A percentile compares a stretch with the other conserved stretches of the same genome.
These are phyloP conservation scores for Rostrohypoxylon terebratum DNA, from an alignment of 495 filamentous ascomycete genomes.

Conservation along the genomic window DNA sequence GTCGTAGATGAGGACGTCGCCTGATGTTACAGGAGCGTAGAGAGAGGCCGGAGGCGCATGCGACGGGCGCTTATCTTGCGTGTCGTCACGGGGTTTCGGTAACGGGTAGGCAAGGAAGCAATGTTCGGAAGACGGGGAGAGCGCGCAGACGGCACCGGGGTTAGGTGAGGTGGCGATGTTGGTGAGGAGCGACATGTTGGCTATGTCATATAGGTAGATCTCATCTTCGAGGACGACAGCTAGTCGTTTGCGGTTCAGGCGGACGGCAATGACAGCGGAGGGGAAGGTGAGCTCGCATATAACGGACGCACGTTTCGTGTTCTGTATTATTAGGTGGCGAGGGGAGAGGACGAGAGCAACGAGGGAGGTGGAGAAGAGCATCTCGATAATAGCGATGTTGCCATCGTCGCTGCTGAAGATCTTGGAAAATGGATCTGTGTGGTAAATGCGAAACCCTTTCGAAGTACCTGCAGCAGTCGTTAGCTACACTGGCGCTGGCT, in stretches of 20 bases:
- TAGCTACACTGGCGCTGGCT: too few relatives aligned
- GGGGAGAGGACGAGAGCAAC: conserved; percentile 93
- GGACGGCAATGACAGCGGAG: conserved; percentile 89
- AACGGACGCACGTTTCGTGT: conserved; percentile 96
- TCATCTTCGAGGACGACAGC: conserved; percentile 93
- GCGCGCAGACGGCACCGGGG: conserved; percentile 86
- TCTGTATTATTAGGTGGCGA: conserved; percentile 89
- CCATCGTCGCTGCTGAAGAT: conserved; percentile 92
- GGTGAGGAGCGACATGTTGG: conserved; percentile 93
- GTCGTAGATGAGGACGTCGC: conserved; percentile 93
- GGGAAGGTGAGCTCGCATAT: conserved; percentile 99
- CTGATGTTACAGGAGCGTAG: conserved; percentile 84
- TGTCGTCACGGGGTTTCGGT: conserved; percentile 76
- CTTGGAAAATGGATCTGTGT: conserved; percentile 93
- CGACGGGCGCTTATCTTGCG: conserved; percentile 72
- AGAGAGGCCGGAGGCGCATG: conserved; percentile 83
- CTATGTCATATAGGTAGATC: conserved; percentile 97
- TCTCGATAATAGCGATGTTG: conserved; percentile 94
- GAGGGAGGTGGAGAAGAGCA: conserved; percentile 99
- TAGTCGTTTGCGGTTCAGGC: conserved; percentile 92
- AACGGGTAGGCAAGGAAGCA: conserved; percentile 95
- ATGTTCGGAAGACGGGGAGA: conserved; percentile 94
- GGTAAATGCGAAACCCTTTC: conserved; percentile 94
- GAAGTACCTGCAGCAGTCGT: conserved; percentile 72
- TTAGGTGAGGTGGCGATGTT: conserved; percentile 95